Evolutionary conservation across 73 alveolate species (phyloP).

Genomic region (Uronychia binucleata): DNA sequence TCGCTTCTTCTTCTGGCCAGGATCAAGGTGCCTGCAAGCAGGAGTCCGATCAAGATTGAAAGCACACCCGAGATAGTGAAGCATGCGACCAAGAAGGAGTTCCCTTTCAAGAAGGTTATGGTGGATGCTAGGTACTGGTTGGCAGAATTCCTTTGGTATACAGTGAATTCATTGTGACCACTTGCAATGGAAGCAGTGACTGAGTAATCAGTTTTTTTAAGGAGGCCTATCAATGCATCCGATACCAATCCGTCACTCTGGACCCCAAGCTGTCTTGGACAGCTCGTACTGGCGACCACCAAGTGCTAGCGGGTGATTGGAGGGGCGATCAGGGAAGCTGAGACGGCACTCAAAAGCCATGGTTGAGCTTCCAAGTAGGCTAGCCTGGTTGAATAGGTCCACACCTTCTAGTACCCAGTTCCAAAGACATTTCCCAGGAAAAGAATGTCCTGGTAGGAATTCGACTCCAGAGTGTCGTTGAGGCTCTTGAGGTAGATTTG

Average conservation of each 20-base stretch:
- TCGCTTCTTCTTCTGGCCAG: background rate
- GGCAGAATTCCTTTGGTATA: background rate
- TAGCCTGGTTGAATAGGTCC: slow-evolving; percentile 4
- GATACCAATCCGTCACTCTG: background rate
- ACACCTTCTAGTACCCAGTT: background rate
- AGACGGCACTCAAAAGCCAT: slow-evolving; percentile 1
- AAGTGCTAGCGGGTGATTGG: background rate
- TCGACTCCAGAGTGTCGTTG: background rate
- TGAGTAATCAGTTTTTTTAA: background rate
- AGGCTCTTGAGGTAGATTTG: background rate
- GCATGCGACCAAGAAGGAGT: background rate
- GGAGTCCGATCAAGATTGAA: background rate
- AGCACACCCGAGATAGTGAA: background rate
- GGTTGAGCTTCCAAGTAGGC: slow-evolving; percentile 13
- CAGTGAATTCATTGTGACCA: background rate
- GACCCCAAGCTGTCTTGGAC: background rate
- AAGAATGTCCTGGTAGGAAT: background rate
- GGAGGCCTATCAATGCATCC: background rate
- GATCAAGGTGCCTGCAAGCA: background rate
- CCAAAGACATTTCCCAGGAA: background rate
- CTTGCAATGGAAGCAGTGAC: background rate
- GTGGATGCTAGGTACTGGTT: background rate
- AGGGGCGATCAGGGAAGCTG: background rate
- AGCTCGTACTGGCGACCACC: background rate
- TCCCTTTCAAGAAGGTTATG: background rate